Evolutionary conservation across 169 alveolate genomes (phyloP), one percentile per base, ranked within the genome.

Genomic region (Plasmodium vivax): DNA sequence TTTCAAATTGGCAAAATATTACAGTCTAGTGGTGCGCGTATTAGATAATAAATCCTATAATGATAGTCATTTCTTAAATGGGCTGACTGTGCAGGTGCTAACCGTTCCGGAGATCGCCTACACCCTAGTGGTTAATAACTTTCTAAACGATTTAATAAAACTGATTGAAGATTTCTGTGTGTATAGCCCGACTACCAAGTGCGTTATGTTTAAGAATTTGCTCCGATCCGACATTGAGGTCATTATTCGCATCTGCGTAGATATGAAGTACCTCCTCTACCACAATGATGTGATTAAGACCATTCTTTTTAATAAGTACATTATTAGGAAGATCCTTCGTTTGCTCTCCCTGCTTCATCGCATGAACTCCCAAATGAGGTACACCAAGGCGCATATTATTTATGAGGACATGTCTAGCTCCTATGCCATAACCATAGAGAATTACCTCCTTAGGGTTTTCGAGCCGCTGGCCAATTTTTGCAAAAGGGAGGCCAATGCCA

Each of bases 51-150:
- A 38, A 19, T 41, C 56, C 2, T 87, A 75, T 43, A 68, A 79
- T 74, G 94, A 81, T 81, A 58, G 81, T 30, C 36, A 82, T 45
- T 62, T 0, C 12, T 8, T 90, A 6, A 81, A 68, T 19, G 94
- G 91, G 0, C 51, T 90, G 27, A 81, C 85, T 12, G 94, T 90
- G 19, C 94, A 90, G 27, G 92, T 90, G 1, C 34, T 90, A 10
- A 90, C 94, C 2, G 94, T 90, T 0, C 91, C 94, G 0, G 94
- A 90, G 62, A 90, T 90, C 16, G 94, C 92, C 6, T 90, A 81
- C 73, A 90, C 94, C 3, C 34, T 90, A 58, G 91, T 90, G n/a
- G 72, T 90, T n/a, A 90, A 90, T 43, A 90, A 90, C 41, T 90
- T 90, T 82, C 36, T 90, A 23, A 87, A 87, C 19, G 93, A 87